Evolutionary conservation across 208 protist species (phyloP).

Genomic region (Crithidia mellificae): DNA sequence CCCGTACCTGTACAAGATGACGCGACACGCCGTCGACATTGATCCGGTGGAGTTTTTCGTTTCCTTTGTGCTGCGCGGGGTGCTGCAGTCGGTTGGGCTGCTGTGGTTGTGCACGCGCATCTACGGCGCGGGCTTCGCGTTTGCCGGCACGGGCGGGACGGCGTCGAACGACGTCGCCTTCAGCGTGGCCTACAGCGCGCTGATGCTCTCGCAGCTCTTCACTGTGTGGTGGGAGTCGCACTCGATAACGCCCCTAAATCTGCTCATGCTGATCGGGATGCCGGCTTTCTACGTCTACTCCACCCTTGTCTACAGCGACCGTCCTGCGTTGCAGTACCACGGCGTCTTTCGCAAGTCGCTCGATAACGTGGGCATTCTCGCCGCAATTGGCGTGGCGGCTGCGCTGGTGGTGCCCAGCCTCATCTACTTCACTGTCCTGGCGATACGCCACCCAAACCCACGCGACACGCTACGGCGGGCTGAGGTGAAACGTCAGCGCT

Average conservation of each 20-base stretch:
- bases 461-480: slow-evolving; percentile 58
- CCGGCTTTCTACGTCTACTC: slow-evolving; percentile 59
- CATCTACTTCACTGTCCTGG: slow-evolving; percentile 27
- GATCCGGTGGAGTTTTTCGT: slow-evolving; percentile 68
- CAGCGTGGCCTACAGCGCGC: slow-evolving; percentile 81
- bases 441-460: slow-evolving; percentile 35
- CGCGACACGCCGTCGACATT: slow-evolving; percentile 57
- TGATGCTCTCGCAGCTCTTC: slow-evolving; percentile 87
- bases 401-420: slow-evolving; percentile 54
- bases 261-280: slow-evolving; percentile 69
- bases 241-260: slow-evolving; percentile 73
- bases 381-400: slow-evolving; percentile 43
- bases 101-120: slow-evolving; percentile 55
- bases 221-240: slow-evolving; percentile 88
- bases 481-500: slow-evolving; percentile 30
- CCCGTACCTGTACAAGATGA: slow-evolving; percentile 79
- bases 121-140: slow-evolving; percentile 47
- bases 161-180: slow-evolving; percentile 74
- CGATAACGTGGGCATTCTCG: slow-evolving; percentile 36
- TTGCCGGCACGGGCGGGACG: slow-evolving; percentile 31
- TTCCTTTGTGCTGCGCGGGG: slow-evolving; percentile 66
- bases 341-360: slow-evolving; percentile 61
- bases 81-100: slow-evolving; percentile 71
- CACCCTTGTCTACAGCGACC: slow-evolving; percentile 50
- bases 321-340: slow-evolving; percentile 53